Conservation (phyloP, 2,329 filamentous ascomycete genomes). For the Cladosporium phlei region DNA sequence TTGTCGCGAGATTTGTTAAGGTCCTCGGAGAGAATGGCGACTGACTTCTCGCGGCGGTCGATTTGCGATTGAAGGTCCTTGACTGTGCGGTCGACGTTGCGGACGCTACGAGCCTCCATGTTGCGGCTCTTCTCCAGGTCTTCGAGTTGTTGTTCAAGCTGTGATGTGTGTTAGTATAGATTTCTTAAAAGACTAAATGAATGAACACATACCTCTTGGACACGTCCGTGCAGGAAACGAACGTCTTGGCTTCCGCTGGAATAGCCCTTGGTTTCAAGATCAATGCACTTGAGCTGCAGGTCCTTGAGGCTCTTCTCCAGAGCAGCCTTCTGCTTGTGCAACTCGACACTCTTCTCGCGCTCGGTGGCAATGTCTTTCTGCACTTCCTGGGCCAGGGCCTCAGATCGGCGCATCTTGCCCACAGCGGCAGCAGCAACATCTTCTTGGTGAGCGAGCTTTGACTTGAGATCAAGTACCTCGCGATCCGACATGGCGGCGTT, state of each 20-base stretch:
- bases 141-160: conserved; percentile 64
- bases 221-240: conserved; percentile 86
- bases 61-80: conserved; percentile 91
- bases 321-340: conserved; percentile 84
- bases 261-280: conserved; percentile 95
- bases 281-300: conserved; percentile 80
- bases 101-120: conserved; percentile 78
- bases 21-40: conserved; percentile 76
- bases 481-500: conserved; percentile 85
- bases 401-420: conserved; percentile 93
- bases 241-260: conserved; percentile 92
- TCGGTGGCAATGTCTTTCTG: conserved; percentile 89
- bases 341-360: conserved; percentile 71
- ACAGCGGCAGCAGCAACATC: conserved; percentile 87
- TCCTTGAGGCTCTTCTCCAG: conserved; percentile 90
- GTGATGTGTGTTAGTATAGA: conserved; percentile 27
- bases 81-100: conserved; percentile 88
- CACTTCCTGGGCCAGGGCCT: conserved; percentile 79
- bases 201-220: conserved; percentile 73
- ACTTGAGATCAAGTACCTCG: conserved; percentile 84
- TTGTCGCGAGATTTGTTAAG: conserved; percentile 82
- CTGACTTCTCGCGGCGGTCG: conserved; percentile 83
- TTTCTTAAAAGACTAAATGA: conserved; percentile 17
- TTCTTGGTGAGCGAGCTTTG: conserved; percentile 83
- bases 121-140: conserved; percentile 72